Conservation (phyloP, 2,329 filamentous ascomycete genomes). For the Penicillium sp. region DNA sequence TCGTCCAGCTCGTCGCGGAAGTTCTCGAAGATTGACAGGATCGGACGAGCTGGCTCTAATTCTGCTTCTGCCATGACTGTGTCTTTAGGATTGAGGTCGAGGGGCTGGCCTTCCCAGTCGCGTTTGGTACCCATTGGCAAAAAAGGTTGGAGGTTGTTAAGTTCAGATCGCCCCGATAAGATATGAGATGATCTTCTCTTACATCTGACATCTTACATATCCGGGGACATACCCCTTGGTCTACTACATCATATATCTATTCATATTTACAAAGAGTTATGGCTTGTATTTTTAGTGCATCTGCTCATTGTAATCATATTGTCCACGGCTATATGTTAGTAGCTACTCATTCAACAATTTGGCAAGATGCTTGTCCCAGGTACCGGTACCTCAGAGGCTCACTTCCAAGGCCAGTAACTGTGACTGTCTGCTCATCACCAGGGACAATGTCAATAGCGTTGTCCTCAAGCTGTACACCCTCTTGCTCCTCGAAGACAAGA, state of each 20-base stretch:
- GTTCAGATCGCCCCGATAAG: slow-evolving; percentile 9
- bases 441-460: slow-evolving; percentile 59
- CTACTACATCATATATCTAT: neutral
- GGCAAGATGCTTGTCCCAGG: slow-evolving; percentile 22
- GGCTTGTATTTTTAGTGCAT: neutral
- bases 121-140: slow-evolving; percentile 37
- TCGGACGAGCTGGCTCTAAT: slow-evolving; percentile 36
- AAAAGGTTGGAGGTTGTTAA: slow-evolving; percentile 11
- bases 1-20: slow-evolving; percentile 89
- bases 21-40: slow-evolving; percentile 71
- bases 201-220: too few relatives aligned
- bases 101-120: slow-evolving; percentile 38
- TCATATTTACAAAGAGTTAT: neutral
- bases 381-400: slow-evolving; percentile 27
- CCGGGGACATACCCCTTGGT: too few relatives aligned
- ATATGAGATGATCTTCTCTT: neutral
- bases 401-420: slow-evolving; percentile 21
- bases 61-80: slow-evolving; percentile 17
- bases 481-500: slow-evolving; percentile 58
- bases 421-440: slow-evolving; percentile 53
- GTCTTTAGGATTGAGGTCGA: slow-evolving; percentile 10
- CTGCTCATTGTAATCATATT: neutral
- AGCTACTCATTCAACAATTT: slow-evolving; percentile 4
- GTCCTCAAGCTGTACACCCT: slow-evolving; percentile 54
- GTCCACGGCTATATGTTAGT: neutral